Base-by-base conservation (phyloP, 352 stramenopile species). In the Plasmopara halstedii region DNA sequence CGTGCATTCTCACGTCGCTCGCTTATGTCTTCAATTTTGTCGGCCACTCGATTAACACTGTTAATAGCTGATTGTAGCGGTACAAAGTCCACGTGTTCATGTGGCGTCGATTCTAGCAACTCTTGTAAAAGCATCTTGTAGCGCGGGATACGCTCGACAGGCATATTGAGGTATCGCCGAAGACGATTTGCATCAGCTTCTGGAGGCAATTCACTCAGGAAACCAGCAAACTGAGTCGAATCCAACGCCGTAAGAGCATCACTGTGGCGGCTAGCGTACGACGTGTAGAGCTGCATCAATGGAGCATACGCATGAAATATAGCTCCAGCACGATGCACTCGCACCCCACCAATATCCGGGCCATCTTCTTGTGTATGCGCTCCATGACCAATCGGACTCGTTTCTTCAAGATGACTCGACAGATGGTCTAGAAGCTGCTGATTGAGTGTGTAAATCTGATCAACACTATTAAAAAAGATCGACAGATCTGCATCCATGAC, bases 401-500 rank as follows among this genome's bases (percentile, higher is more conserved):
- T 77, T 47, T 94, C 82, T 14, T 85, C 64, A 3, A 91, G 50
- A 45, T 94, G 82, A 3, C 75, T 72, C 15, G 72, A 83, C 14
- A 94, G 67, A 53, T 91, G 82, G 15, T 94, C 79, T n/a, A 94
- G 50, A 6, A 94, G 56, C 50, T 94, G 82, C 55, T 94, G 82
- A 35, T 94, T 94, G 2, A 94, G 60, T 9, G 80, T 94, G 46
- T 78, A 91, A 40, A 94, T 88, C 44, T 94, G 79, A 35, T 91
- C 80, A 14, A 94, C 82, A 38, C 79, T 91, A 61, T 64, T 89
- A 46, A 94, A 94, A 43, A 94, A 94, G 41, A 94, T 87, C 7
- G 80, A 80, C 58, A 94, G 74, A 39, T 88, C 77, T 6, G 82
- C 82, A 37, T 94, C 76, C 57, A 94, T 70, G 10, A 90, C 55